Evolutionary conservation across 768 basidiomycete genomes (phyloP), one percentile per base, ranked within the genome.

Genomic region (Holtermannia corniformis): DNA sequence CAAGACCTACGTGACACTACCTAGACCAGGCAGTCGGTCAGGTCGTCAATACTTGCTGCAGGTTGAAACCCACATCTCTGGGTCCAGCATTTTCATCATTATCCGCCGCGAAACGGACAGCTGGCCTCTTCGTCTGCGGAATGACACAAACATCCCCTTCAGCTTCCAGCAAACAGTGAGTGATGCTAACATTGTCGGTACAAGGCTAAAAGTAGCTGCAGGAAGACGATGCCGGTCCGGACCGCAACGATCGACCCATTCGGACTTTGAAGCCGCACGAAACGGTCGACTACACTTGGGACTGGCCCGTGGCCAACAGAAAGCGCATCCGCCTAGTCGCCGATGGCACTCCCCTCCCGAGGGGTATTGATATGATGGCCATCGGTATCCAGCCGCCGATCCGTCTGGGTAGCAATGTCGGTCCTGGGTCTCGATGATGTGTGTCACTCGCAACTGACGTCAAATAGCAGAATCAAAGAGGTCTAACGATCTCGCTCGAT

Each of bases 71-170:
- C 80, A 82, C 54, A 80, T 97, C 41, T 82, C 87, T 32, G 87
- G 86, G 0, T 82, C 95, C 1, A 87, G 84, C 1, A 87, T 99
- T 49, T 96, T 92, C 73, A 75, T 96, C n/a, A 79, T 79, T 49
- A 74, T 97, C 57, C 76, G 78, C 12, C 67, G 75, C 43, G 84
- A 85, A 16, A 78, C 75, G 21, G 84, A 84, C 13, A 76, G 75
- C 2, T 97, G 91, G 89, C 95, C 95, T 1, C 89, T 96, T 70
- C 76, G 78, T 25, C 80, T 99, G 44, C 87, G 92, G 68, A 99
- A 99, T 59, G 81, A 85, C 32, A 92, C 86, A 51, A 85, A 87
- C 58, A 77, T 83, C 54, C 62, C 75, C 0, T 74, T 92, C 57
- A 74, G 75, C 10, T 76, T 93, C 56, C 81, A 76, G 54, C 95